A percentile compares a stretch with the other conserved stretches of the same genome.
Conservation (phyloP, 2,329 filamentous ascomycete species). For the Penicillium sp. region DNA sequence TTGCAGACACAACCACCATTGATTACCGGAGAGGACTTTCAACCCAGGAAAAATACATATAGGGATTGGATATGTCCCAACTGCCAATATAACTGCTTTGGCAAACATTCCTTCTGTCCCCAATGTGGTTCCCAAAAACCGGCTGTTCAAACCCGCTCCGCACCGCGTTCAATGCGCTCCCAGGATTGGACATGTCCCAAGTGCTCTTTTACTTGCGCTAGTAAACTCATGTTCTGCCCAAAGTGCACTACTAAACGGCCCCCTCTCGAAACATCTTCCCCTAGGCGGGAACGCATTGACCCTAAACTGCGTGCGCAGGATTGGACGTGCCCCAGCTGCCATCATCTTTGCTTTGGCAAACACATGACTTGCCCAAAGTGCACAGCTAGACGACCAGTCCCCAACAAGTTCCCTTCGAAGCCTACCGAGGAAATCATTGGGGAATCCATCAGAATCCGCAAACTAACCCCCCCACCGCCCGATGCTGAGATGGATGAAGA, state of each 20-base stretch:
- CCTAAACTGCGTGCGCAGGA: conserved; percentile 18
- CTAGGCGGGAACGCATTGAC: background rate
- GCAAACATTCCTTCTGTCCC: conserved; percentile 1
- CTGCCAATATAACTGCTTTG: conserved; percentile 1
- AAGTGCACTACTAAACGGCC: background rate
- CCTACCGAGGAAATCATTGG: background rate
- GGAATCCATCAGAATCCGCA: conserved; percentile 28
- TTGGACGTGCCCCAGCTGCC: conserved; percentile 37
- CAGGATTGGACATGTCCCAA: background rate
- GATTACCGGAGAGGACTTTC: background rate
- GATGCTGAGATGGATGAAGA: background rate
- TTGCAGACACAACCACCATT: no score
- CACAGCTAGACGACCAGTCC: conserved; percentile 28
- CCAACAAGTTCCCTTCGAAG: background rate
- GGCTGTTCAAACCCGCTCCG: background rate
- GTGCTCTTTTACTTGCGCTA: background rate
- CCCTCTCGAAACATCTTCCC: background rate
- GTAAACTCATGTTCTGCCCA: background rate
- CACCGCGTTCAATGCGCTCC: background rate
- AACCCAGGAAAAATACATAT: background rate
- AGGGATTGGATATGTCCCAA: background rate
- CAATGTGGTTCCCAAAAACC: background rate
- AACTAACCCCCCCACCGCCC: conserved; percentile 14
- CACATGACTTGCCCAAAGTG: conserved; percentile 35
- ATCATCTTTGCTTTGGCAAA: conserved; percentile 26